Conservation (phyloP, 305 asterid species). For the Rubia occidens region DNA sequence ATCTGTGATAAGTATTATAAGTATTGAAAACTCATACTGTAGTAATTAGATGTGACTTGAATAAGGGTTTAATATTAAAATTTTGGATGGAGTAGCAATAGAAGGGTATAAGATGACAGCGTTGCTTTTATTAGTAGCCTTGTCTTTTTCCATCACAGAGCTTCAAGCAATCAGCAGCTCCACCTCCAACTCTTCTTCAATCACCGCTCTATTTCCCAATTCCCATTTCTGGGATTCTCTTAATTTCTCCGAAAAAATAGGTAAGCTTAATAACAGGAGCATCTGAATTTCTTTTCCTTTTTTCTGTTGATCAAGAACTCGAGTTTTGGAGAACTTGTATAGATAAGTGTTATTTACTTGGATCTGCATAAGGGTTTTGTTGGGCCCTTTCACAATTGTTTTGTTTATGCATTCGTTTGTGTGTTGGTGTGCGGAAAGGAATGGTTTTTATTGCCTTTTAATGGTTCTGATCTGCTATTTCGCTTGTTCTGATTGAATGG, state of each 20-base stretch:
- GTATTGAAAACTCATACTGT: too few relatives aligned
- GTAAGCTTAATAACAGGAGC: background rate
- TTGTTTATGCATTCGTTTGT: background rate
- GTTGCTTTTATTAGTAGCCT: background rate
- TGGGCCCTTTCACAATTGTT: background rate
- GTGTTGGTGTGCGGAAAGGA: background rate
- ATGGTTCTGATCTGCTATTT: conserved; percentile 9
- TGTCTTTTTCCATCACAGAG: background rate
- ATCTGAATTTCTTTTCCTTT: background rate
- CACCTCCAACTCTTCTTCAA: conserved; percentile 13
- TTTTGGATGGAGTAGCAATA: too few relatives aligned
- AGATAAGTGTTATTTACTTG: background rate
- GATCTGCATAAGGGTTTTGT: conserved; percentile 10
- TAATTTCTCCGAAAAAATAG: background rate
- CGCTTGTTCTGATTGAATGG: background rate
- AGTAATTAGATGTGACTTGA: too few relatives aligned
- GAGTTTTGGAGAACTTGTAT: conserved; percentile 1
- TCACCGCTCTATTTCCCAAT: background rate
- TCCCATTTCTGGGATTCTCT: background rate
- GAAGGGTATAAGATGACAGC: background rate
- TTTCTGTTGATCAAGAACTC: background rate
- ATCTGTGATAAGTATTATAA: too few relatives aligned
- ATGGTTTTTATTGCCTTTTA: background rate
- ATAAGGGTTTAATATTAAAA: too few relatives aligned
- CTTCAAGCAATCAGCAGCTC: conserved; percentile 13